Evolutionary conservation across 441 rosid species (phyloP).

Genomic region (Adansonia grandidieri): DNA sequence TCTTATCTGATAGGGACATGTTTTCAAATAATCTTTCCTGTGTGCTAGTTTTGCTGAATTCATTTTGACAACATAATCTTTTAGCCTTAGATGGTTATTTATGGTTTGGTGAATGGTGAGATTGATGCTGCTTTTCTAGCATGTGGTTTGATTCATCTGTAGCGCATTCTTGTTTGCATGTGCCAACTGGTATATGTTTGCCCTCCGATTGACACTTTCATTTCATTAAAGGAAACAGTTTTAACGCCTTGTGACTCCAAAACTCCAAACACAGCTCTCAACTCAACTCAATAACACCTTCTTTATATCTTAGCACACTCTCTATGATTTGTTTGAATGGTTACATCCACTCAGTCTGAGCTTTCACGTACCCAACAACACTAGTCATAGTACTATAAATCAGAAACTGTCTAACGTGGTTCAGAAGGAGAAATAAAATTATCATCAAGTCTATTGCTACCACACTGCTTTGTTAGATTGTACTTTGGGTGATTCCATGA

Average conservation of each 20-base stretch:
- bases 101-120: not conserved
- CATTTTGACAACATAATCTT: conserved; percentile 4
- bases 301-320: not conserved
- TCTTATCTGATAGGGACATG: not conserved
- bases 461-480: not conserved
- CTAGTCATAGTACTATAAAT: not conserved
- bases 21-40: not conserved
- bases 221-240: not conserved
- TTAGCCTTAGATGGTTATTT: not conserved
- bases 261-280: not conserved
- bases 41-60: not conserved
- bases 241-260: too few relatives aligned
- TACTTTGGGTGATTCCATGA: conserved; percentile 1
- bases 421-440: not conserved
- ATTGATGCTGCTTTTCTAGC: not conserved
- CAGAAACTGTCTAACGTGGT: not conserved
- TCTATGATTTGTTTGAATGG: not conserved
- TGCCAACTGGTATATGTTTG: too few relatives aligned
- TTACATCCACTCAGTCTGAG: not conserved
- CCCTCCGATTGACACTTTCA: not conserved
- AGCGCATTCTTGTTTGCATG: not conserved
- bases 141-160: not conserved
- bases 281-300: not conserved
- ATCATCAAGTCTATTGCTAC: not conserved
- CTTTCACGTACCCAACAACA: not conserved